These are phyloP conservation scores for Pichia cephalocereana DNA, from an alignment of 805 yeast species.

Conservation along the genomic window DNA sequence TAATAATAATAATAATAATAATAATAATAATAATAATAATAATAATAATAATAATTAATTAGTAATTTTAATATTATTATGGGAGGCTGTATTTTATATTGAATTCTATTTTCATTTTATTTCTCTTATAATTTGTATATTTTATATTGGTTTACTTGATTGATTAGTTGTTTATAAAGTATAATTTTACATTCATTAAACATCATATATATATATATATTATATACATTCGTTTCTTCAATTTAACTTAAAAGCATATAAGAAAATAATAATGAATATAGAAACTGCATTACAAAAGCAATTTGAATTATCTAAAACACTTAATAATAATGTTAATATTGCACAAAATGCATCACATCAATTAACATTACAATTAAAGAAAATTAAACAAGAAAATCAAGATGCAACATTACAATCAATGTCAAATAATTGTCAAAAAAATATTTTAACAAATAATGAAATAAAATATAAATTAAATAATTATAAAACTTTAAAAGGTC, in stretches of 20 bases:
- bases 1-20: too few species aligned
- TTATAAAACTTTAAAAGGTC: constrained; percentile 44
- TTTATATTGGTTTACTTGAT: too few species aligned
- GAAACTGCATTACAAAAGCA: constrained; percentile 16
- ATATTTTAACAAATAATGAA: neutral
- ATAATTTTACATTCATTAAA: too few species aligned
- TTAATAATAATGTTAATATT: constrained; percentile 15
- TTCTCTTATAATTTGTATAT: too few species aligned
- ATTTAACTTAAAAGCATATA: too few species aligned
- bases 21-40: too few species aligned
- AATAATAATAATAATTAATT: too few species aligned
- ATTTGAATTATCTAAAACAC: constrained; percentile 15
- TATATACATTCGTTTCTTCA: neutral
- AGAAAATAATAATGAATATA: constrained; percentile 1
- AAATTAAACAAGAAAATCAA: constrained; percentile 18
- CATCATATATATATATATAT: too few species aligned
- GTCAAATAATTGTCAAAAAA: constrained; percentile 17
- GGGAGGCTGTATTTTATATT: too few species aligned
- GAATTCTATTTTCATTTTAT: too few species aligned
- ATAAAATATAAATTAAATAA: constrained; percentile 10
- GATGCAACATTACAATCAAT: constrained; percentile 21
- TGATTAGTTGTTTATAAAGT: too few species aligned
- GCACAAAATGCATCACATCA: constrained; percentile 21
- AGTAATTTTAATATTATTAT: too few species aligned
- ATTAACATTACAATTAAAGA: constrained; percentile 19